These are phyloP conservation scores for Pichia kluyveri DNA, from an alignment of 805 yeast genomes.

Conservation along the genomic window DNA sequence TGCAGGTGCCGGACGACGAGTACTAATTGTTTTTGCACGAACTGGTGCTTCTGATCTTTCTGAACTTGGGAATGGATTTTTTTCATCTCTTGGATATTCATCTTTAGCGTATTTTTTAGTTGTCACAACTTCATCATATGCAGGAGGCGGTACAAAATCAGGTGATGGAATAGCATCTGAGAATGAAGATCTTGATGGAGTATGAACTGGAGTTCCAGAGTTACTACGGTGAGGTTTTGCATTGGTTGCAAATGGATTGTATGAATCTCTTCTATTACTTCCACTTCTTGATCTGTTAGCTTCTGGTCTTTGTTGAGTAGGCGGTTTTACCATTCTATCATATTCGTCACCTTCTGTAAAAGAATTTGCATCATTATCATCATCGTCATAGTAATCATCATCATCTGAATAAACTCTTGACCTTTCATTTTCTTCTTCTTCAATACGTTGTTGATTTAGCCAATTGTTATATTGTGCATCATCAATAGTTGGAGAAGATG, in stretches of 20 bases:
- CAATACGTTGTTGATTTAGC: slow-evolving; percentile 32
- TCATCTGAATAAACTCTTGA: slow-evolving; percentile 2
- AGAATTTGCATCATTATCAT: slow-evolving; percentile 32
- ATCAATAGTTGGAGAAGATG: slow-evolving; percentile 13
- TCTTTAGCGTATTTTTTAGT: slow-evolving; percentile 30
- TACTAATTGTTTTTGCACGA: slow-evolving; percentile 9
- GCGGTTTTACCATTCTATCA: slow-evolving; percentile 3
- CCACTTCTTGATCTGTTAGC: slow-evolving; percentile 11
- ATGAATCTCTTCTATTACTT: slow-evolving; percentile 6
- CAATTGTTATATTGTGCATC: slow-evolving; percentile 43
- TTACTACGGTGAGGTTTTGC: slow-evolving; percentile 5
- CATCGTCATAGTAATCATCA: slow-evolving; percentile 31
- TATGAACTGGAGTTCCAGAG: background rate
- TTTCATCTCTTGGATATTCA: slow-evolving; percentile 36
- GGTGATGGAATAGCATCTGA: background rate
- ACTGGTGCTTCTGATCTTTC: slow-evolving; percentile 4
- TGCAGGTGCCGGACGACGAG: slow-evolving; percentile 12
- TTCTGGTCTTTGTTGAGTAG: slow-evolving; percentile 9
- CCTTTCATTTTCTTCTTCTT: slow-evolving; percentile 23
- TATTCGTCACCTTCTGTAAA: slow-evolving; percentile 18
- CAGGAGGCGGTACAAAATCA: slow-evolving; percentile 48
- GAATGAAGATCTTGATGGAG: slow-evolving; percentile 1
- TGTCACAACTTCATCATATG: slow-evolving; percentile 58
- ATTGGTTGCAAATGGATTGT: slow-evolving; percentile 9
- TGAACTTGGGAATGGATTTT: slow-evolving; percentile 20